phyloP scores from a whole-genome alignment of 192 early-diverging fungal species.

The Coemansia sp. region DNA sequence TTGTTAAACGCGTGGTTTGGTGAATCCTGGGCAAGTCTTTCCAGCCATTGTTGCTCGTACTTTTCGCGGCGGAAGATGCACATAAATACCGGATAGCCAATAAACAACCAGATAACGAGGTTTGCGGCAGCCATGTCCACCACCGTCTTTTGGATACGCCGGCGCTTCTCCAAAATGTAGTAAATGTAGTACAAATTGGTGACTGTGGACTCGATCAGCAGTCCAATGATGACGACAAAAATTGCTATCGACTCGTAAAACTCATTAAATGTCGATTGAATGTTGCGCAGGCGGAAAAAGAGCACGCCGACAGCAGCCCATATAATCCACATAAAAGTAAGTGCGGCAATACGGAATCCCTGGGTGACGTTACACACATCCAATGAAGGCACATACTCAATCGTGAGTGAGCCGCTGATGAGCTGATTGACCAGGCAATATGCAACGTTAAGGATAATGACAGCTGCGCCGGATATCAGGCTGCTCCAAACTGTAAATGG shows the following conservation, averaged over 20 bases:
- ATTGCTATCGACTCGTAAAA: constrained; percentile 33
- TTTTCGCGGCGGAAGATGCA: constrained; percentile 27
- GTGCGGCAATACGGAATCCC: constrained; percentile 20
- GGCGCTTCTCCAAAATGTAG: constrained; percentile 22
- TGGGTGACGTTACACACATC: constrained; percentile 21
- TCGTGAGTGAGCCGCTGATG: constrained; percentile 11
- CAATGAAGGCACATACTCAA: not conserved
- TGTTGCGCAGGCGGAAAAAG: constrained; percentile 41
- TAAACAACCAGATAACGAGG: constrained; percentile 30
- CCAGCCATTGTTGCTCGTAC: constrained; percentile 39
- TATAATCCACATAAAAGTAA: constrained; percentile 30
- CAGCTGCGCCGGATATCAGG: constrained; percentile 4
- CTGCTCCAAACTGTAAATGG: constrained; percentile 28
- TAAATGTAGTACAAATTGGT: constrained; percentile 23
- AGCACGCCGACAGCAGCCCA: constrained; percentile 27
- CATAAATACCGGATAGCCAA: constrained; percentile 30
- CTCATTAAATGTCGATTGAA: constrained; percentile 50
- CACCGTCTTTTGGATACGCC: constrained; percentile 29
- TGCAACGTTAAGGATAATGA: constrained; percentile 14
- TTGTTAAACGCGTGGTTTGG: constrained; percentile 19
- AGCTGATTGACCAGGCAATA: constrained; percentile 30
- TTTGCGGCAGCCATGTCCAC: constrained; percentile 23
- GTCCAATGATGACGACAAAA: constrained; percentile 26
- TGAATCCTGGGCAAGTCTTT: constrained; percentile 25
- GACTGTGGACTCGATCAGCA: constrained; percentile 25